Conservation (phyloP, 768 basidiomycete genomes). For the Austroboletus festivus region DNA sequence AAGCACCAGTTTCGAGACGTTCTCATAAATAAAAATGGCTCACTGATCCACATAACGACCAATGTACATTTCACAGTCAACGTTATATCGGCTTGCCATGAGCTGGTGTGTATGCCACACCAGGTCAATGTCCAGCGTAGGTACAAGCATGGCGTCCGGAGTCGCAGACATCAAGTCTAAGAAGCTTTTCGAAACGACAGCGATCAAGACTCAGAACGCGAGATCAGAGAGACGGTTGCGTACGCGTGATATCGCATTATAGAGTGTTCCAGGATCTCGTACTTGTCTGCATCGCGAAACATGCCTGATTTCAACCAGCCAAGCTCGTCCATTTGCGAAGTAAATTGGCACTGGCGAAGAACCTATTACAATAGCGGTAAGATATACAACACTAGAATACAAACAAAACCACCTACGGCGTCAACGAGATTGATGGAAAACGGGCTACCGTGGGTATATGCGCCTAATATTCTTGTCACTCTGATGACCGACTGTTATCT, state of each 20-base stretch:
- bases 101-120: constrained; percentile 77
- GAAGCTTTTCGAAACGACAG: constrained; percentile 36
- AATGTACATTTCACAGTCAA: constrained; percentile 41
- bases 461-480: constrained; percentile 42
- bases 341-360: constrained; percentile 55
- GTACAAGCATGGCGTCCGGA: constrained; percentile 45
- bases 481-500: constrained; percentile 22
- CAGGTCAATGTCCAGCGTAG: constrained; percentile 73
- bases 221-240: constrained; percentile 10
- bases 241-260: constrained; percentile 60
- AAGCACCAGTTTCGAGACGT: background rate
- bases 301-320: constrained; percentile 47
- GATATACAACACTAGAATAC: background rate
- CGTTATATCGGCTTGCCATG: constrained; percentile 42
- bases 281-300: constrained; percentile 38
- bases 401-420: constrained; percentile 38
- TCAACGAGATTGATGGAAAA: constrained; percentile 59
- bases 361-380: constrained; percentile 34
- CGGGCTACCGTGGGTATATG: constrained; percentile 48
- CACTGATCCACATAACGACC: constrained; percentile 56
- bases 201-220: background rate
- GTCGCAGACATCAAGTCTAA: constrained; percentile 51
- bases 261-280: constrained; percentile 43
- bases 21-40: constrained; percentile 15
- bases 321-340: constrained; percentile 48